Evolutionary conservation across 805 yeast genomes (phyloP), one percentile per base, ranked within the genome.

Genomic region (Candida taoyuanica): DNA sequence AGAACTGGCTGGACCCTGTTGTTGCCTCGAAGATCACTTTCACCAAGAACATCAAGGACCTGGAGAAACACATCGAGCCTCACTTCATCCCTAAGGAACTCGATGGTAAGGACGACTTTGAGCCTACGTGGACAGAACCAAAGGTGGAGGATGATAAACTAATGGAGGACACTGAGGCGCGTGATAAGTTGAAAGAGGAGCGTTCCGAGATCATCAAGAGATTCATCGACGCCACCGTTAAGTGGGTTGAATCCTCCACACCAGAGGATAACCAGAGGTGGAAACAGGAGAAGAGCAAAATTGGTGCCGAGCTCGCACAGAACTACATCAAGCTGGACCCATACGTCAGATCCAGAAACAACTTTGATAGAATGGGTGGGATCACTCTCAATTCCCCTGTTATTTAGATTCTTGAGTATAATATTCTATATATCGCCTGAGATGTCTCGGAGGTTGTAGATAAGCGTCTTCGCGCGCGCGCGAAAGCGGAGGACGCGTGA

Each of bases 1-100:
- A 86, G 61, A 80, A 81, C 52, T 91, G 97, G 98, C 69, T 91
- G 40, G 98, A 93, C 58, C 98, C 98, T 3, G 96, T 86, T 17
- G 97, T 91, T 39, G 95, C 96, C 0, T 72, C 91, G 18, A 91
- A 91, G 63, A 86, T 93, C 52, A 74, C 76, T 31, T 93, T 91
- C 64, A 85, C 96, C 17, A 82, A 84, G 55, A 69, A 68, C 47
- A 58, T 67, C 18, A 73, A 77, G 40, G 97, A 93, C 39, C 63
- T 91, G 52, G 68, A 66, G 33, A 70, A 81, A 49, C 76, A 67
- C 58, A 76, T 91, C 28, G 78, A 74, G 31, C 56, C 63, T 20
- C 65, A 74, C 19, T 68, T 75, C 52, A 70, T 93, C 46, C 89
- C 95, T 21, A 64, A 68, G 46, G 75, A 72, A 28, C 61, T 89